Evolutionary conservation across 805 yeast species (phyloP), one percentile per base, ranked within the genome.

Genomic region (Candida peoriensis): DNA sequence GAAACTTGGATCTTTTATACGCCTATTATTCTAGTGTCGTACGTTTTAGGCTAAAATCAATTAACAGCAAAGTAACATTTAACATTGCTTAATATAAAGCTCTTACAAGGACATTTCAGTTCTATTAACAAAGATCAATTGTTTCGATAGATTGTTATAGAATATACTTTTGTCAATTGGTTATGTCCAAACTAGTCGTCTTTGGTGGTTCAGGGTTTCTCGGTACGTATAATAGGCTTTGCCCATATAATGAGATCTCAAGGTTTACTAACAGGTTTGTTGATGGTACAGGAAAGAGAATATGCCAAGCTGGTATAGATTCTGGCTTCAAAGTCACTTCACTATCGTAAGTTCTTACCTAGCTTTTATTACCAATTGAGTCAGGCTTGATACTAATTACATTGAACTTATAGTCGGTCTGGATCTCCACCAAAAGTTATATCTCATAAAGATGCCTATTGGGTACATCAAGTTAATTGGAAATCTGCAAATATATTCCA

Each of bases 171-270:
- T 4, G 26, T 8, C 19, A n/a, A 25, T 16, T 10, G 11, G 8
- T 1, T 20, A 50, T 51, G 54, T 44, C 54, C 3, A 66, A 60
- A 30, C 43, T 74, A 3, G 75, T 85, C 4, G 85, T 88, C 0
- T 76, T 88, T 50, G 97, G 97, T 13, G 96, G 97, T 1, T 77
- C 75, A 45, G 97, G 97, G 8, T 85, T 85, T 52, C 57, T 89
- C 13, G 81, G 75, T 46, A 43, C 30, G 63, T 54, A 5, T 8
- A 17, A n/a, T 4, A 10, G 4, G 9, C n/a, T 18, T 15, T n/a
- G 25, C 9, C 15, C 11, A 11, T 8, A 6, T 18, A 20, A 10
- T n/a, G 17, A 32, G 18, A 5, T 6, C 4, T 28, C 5, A 6
- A 12, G 5, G 8, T 29, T 7, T 18, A 16, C 34, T 30, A 32